Evolutionary conservation across 2,329 filamentous ascomycete species (phyloP), one percentile per base, ranked within the genome.

Genomic region (Dryadomyces sulphureus): DNA sequence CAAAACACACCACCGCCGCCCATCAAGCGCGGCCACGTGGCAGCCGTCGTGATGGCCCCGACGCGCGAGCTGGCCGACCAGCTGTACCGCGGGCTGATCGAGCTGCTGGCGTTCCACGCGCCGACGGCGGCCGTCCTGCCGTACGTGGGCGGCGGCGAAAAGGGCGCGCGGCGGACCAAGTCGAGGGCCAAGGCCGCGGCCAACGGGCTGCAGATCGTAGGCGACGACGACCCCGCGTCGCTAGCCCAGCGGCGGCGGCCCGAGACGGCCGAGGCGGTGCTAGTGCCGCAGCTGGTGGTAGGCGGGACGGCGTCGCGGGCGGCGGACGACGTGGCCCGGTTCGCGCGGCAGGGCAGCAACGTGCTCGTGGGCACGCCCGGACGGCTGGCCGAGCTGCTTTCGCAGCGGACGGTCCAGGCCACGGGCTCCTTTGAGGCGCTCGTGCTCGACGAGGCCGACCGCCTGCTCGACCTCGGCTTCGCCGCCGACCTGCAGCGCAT

Each of bases 391-490:
- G 89, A 95, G 58, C 74, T 98, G 1, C 70, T 98, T 5, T 79
- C 82, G 0, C 94, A 87, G 1, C 84, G 81, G 1, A 83, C 94
- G 57, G 88, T 94, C 14, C 85, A 93, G 60, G 89, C 85, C 55
- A 83, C 90, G 50, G 88, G 85, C 1, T 85, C 85, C 0, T 96
- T 98, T 54, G 90, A 98, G 60, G 78, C 87, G 43, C 75, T 98
- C 11, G 84, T 98, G 4, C 73, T 98, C 32, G 92, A 98, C 58
- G 92, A 98, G 65, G 92, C 90, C 43, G 92, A 98, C 62, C 75
- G 92, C 49, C 67, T 98, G 22, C 70, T 98, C 11, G 92, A 98
- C 63, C 72, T 96, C 20, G 92, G 93, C 6, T 96, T 98, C 64
- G 92, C 93, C 61, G 81, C 85, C 47, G 88, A 94, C 54, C 64